phyloP scores from a whole-genome alignment of 2,329 filamentous ascomycete species.

The Decorospora gaudefroyi region DNA sequence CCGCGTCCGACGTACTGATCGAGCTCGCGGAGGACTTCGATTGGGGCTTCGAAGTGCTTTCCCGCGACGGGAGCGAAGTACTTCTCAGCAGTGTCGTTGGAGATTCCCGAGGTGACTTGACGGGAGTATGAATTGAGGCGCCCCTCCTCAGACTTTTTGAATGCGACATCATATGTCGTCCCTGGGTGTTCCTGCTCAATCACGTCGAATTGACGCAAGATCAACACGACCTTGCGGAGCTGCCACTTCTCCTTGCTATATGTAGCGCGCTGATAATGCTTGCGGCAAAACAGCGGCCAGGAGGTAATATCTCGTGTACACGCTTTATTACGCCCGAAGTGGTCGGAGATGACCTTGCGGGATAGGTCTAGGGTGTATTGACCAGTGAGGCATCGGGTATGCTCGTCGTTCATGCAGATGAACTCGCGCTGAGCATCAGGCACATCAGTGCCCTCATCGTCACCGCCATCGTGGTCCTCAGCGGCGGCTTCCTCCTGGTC shows the following conservation, averaged over 20 bases:
- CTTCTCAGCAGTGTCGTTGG: conserved; percentile 14
- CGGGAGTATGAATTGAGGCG: conserved; percentile 40
- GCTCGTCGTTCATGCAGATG: conserved; percentile 40
- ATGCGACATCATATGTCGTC: conserved; percentile 37
- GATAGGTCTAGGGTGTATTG: conserved; percentile 42
- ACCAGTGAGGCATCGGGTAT: conserved; percentile 37
- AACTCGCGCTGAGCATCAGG: conserved; percentile 34
- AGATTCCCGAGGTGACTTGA: conserved; percentile 25
- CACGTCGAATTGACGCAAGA: conserved; percentile 39
- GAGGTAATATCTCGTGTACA: conserved; percentile 37
- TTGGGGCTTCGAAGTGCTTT: conserved; percentile 42
- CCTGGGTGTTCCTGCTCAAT: conserved; percentile 41
- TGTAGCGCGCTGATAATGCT: conserved; percentile 49
- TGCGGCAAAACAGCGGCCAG: conserved; percentile 48
- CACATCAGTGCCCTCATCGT: conserved; percentile 9
- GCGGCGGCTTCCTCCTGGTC: too few relatives aligned
- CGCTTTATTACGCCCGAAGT: conserved; percentile 49
- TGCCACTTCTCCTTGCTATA: conserved; percentile 47
- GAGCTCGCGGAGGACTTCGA: conserved; percentile 41
- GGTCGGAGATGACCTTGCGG: conserved; percentile 49
- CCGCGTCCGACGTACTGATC: conserved; percentile 26
- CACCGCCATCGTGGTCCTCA: conserved; percentile 3
- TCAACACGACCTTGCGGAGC: conserved; percentile 40
- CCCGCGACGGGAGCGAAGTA: conserved; percentile 15
- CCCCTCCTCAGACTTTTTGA: conserved; percentile 45